phyloP scores from a whole-genome alignment of 768 basidiomycete genomes.

The Austroboletus festivus region DNA sequence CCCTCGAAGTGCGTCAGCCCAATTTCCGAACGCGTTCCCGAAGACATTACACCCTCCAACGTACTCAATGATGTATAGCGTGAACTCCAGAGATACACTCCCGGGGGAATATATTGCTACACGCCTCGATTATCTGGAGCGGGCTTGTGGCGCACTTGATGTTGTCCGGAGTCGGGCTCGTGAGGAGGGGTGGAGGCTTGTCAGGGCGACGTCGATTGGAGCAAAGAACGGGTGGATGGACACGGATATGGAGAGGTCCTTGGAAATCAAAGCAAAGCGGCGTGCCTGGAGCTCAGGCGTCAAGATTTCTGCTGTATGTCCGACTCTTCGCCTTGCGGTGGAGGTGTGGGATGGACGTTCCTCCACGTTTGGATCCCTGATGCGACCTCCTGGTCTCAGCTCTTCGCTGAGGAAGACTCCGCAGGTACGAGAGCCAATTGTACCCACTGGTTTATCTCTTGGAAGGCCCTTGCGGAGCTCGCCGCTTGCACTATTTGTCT shows the following conservation, averaged over 20 bases:
- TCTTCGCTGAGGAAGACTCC: not conserved
- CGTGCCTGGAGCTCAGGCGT: constrained; percentile 65
- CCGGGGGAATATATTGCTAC: constrained; percentile 15
- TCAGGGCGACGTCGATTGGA: constrained; percentile 29
- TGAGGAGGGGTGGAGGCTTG: constrained; percentile 37
- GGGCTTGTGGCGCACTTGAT: constrained; percentile 40
- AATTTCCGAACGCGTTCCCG: not conserved
- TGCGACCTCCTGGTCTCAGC: constrained; percentile 22
- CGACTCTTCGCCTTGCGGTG: not conserved
- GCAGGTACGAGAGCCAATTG: constrained; percentile 18
- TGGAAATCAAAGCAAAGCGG: constrained; percentile 58
- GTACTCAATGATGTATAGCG: not conserved
- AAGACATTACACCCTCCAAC: not conserved
- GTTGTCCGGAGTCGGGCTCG: constrained; percentile 42
- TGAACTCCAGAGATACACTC: constrained; percentile 1
- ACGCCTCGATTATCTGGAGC: constrained; percentile 28
- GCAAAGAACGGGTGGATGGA: constrained; percentile 28
- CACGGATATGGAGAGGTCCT: constrained; percentile 29
- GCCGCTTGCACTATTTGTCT: constrained; percentile 41
- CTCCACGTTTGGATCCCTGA: not conserved
- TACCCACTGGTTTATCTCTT: constrained; percentile 42
- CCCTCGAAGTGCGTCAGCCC: constrained; percentile 16
- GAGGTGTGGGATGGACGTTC: constrained; percentile 20
- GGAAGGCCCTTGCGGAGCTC: constrained; percentile 50
- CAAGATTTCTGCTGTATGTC: constrained; percentile 35